phyloP scores from a whole-genome alignment of 495 filamentous ascomycete genomes.

The Penicillium daleae region DNA sequence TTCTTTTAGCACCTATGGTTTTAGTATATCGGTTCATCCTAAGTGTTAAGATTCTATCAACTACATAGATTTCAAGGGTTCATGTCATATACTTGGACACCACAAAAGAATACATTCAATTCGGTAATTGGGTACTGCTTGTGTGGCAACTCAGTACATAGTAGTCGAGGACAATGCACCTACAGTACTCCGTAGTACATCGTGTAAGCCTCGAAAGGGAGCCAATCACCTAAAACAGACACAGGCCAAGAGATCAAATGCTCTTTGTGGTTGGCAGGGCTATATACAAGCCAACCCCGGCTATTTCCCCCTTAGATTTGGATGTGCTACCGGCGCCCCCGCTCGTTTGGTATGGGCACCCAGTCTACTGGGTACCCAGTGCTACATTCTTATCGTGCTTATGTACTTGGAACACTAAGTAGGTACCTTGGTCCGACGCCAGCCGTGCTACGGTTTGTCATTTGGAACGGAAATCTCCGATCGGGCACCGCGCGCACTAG shows the following conservation, averaged over 20 bases:
- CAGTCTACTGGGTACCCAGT: not conserved
- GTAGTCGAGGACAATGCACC: too few relatives aligned
- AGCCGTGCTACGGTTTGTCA: not conserved
- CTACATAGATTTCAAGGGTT: too few relatives aligned
- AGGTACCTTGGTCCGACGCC: not conserved
- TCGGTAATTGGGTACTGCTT: not conserved
- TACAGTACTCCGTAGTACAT: too few relatives aligned
- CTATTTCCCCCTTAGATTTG: not conserved
- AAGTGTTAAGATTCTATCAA: not conserved
- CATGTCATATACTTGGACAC: not conserved
- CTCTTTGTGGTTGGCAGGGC: not conserved
- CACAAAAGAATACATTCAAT: not conserved
- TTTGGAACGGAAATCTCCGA: slow-evolving; percentile 4
- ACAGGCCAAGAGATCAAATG: too few relatives aligned
- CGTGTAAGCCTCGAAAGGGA: not conserved
- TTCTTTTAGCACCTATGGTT: not conserved
- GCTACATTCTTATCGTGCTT: slow-evolving; percentile 1
- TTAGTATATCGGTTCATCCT: not conserved
- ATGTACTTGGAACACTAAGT: not conserved
- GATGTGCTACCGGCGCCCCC: not conserved
- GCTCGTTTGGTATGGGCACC: not conserved
- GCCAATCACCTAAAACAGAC: not conserved
- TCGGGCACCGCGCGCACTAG: not conserved
- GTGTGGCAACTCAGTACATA: too few relatives aligned
- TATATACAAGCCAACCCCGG: not conserved